A percentile compares a stretch with the other conserved stretches of the same genome.
phyloP scores from a whole-genome alignment of 2,329 filamentous ascomycete genomes.

The Aureobasidium sp. region DNA sequence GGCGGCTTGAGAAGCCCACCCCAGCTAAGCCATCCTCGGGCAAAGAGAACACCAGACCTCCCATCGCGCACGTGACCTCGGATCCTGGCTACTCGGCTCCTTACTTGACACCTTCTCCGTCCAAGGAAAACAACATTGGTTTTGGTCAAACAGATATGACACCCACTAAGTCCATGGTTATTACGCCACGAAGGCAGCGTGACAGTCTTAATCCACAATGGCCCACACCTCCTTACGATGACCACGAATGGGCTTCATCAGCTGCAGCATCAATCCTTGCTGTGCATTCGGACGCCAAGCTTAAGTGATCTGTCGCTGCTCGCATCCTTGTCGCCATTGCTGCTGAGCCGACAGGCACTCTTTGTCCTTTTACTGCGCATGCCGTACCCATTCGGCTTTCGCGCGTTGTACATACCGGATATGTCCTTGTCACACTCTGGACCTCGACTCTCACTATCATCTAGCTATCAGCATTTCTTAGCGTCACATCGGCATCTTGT shows the following conservation, averaged over 20 bases:
- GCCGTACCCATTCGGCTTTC: conserved; percentile 1
- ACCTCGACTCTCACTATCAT: conserved; percentile 3
- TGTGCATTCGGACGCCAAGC: not conserved
- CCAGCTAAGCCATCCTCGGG: conserved; percentile 11
- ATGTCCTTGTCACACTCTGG: conserved; percentile 11
- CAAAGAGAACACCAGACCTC: conserved; percentile 31
- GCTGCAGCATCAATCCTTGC: conserved; percentile 43
- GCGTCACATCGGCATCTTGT: conserved; percentile 7
- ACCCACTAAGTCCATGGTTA: conserved; percentile 64
- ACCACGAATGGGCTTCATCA: conserved; percentile 81
- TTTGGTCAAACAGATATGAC: conserved; percentile 59
- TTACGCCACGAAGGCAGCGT: conserved; percentile 51
- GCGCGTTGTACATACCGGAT: conserved; percentile 11
- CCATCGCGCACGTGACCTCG: conserved; percentile 53
- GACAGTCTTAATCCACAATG: conserved; percentile 59
- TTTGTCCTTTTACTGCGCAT: not conserved
- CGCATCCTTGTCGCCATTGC: not conserved
- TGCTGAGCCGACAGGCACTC: not conserved
- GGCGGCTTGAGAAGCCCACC: conserved; percentile 50
- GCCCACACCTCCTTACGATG: conserved; percentile 93
- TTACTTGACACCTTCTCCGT: conserved; percentile 69
- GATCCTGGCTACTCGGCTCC: conserved; percentile 33
- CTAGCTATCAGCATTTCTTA: conserved; percentile 13
- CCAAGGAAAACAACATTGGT: conserved; percentile 72
- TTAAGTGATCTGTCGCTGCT: not conserved